Base-by-base conservation (phyloP, 176 grass and related monocot species). In the Phyllostachys edulis region DNA sequence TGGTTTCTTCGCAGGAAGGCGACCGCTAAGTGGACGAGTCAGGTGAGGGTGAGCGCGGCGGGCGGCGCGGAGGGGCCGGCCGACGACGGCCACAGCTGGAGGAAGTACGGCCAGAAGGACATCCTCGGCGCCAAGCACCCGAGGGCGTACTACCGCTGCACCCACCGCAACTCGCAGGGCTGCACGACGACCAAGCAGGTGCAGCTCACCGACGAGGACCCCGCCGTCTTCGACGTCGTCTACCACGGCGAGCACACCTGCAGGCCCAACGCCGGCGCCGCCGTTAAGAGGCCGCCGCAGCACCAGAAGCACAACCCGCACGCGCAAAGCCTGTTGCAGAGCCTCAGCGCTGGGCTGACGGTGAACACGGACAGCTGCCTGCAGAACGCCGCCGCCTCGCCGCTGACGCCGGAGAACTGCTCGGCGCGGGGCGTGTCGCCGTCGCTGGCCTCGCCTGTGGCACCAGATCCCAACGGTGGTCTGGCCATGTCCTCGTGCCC, bases 61-160 rank as follows among this genome's bases (percentile, higher is more conserved):
- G 85, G 76, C 27, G 80, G 82, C 9, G 49, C 66, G 13, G 89
- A 89, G 29, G 91, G 89, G 44, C 86, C 84, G 16, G 50, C 56
- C 12, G 91, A 93, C 65, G 94, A 97, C 78, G 91, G 94, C 3
- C 70, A 87, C 85, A 90, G 89, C 77, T 97, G 94, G 94, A 91
- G 94, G 68, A 97, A 93, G 79, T 97, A 97, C 86, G 94, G 94
- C 0, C 94, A 97, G 81, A 97, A 97, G 85, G 91, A 93, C 78
- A 97, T 97, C 71, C 94, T 97, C 15, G 89, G 94, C 29, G 91
- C 94, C 72, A 93, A 90, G 67, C 86, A 93, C 86, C 94, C 94
- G 13, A 76, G 96, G 24, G 89, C 87, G 0, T 98, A 98, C 77
- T 95, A 98, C 83, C 89, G 96, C 10, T 98, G 96, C 91, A 98